Conservation (phyloP, 495 filamentous ascomycete species). For the Lepidopterella palustris region DNA sequence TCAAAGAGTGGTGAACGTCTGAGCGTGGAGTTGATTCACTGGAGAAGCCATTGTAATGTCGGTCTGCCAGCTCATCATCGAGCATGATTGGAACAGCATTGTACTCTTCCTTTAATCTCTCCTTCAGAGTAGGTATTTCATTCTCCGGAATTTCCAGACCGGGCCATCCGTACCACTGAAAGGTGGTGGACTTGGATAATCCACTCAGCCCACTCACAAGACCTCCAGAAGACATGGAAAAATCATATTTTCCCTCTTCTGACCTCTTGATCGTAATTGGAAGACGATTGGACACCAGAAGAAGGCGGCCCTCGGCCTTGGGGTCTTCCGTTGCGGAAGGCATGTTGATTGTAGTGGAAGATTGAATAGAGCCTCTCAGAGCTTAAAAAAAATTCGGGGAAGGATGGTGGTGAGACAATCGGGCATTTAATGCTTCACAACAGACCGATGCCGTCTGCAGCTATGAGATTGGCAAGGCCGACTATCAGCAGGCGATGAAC, state of each 20-base stretch:
- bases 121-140: slow-evolving; percentile 35
- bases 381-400: not conserved
- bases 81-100: slow-evolving; percentile 51
- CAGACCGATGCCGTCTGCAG: no score
- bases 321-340: slow-evolving; percentile 12
- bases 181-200: slow-evolving; percentile 81
- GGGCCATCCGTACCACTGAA: slow-evolving; percentile 98
- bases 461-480: no score
- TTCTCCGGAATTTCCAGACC: slow-evolving; percentile 61
- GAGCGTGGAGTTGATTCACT: no score
- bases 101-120: slow-evolving; percentile 43
- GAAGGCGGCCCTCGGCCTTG: slow-evolving; percentile 45
- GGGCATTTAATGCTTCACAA: not conserved
- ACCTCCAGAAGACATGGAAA: slow-evolving; percentile 92
- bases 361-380: not conserved
- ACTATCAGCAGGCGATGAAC: no score
- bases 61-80: slow-evolving; percentile 47
- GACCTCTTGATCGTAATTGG: slow-evolving; percentile 92
- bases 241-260: slow-evolving; percentile 74
- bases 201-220: slow-evolving; percentile 87
- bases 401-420: not conserved
- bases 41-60: slow-evolving; percentile 57
- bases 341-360: slow-evolving; percentile 10
- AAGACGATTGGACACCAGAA: slow-evolving; percentile 87
- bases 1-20: not conserved